phyloP scores from a whole-genome alignment of 768 basidiomycete species.

The Russula emetica region DNA sequence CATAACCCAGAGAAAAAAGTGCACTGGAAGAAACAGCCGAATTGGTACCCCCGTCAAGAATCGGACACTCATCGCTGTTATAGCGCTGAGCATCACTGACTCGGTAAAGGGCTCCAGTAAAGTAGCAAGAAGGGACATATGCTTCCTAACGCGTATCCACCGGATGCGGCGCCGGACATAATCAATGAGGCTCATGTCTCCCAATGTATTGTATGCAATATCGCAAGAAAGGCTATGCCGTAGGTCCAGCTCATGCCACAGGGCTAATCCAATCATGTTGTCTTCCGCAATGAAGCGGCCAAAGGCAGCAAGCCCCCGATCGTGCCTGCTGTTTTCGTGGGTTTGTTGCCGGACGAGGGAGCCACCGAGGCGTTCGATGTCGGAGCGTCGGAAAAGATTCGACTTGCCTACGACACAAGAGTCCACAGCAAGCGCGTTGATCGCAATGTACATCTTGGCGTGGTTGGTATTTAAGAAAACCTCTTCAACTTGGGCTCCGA shows the following conservation, averaged over 20 bases:
- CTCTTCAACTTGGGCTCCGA: constrained; percentile 86
- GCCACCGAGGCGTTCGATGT: constrained; percentile 72
- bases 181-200: constrained; percentile 77
- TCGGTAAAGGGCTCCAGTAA: constrained; percentile 92
- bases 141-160: constrained; percentile 96
- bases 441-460: constrained; percentile 96
- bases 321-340: constrained; percentile 33
- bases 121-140: constrained; percentile 86
- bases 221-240: constrained; percentile 90
- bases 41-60: constrained; percentile 48
- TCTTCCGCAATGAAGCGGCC: constrained; percentile 93
- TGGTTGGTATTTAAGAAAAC: constrained; percentile 97
- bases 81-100: constrained; percentile 61
- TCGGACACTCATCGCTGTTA: constrained; percentile 54
- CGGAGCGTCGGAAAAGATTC: constrained; percentile 86
- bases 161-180: constrained; percentile 88
- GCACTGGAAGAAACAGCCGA: constrained; percentile 53
- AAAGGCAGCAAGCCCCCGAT: constrained; percentile 68
- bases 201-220: constrained; percentile 83
- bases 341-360: constrained; percentile 45
- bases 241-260: constrained; percentile 91
- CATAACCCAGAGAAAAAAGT: constrained; percentile 65
- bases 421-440: constrained; percentile 83
- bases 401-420: constrained; percentile 98
- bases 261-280: constrained; percentile 88